These are phyloP conservation scores for Botrytis galanthina DNA, from an alignment of 2,329 filamentous ascomycete species.

Conservation along the genomic window DNA sequence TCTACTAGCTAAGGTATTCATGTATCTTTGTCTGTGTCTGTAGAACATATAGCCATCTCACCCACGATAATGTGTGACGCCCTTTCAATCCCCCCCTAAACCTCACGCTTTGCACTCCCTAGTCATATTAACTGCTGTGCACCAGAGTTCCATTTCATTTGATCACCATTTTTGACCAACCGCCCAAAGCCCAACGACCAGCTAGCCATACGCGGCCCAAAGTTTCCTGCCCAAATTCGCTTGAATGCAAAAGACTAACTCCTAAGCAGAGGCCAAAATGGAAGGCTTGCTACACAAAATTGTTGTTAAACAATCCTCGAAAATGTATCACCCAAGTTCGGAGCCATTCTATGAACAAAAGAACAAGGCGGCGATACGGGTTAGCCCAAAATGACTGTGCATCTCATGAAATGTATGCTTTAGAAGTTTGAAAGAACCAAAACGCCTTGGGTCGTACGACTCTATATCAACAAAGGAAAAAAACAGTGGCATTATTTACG, in stretches of 20 bases:
- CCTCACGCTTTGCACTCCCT: neutral
- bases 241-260: neutral
- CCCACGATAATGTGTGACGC: constrained; percentile 2
- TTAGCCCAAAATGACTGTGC: neutral
- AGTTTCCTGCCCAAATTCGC: constrained; percentile 9
- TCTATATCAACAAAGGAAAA: constrained; percentile 30
- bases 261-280: constrained; percentile 6
- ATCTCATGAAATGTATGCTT: constrained; percentile 9
- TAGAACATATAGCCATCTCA: neutral
- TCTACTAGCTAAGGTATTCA: neutral
- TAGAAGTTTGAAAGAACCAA: constrained; percentile 5
- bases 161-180: neutral
- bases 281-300: constrained; percentile 13
- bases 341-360: constrained; percentile 1
- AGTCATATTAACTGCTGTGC: constrained; percentile 11
- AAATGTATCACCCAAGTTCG: neutral
- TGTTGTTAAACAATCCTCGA: constrained; percentile 1
- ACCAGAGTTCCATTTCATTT: neutral
- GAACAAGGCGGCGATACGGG: neutral
- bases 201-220: neutral
- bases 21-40: neutral
- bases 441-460: constrained; percentile 21
- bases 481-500: constrained; percentile 32
- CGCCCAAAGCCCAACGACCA: neutral
- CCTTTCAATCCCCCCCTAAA: too few species aligned